Evolutionary conservation across 306 rosid genomes (phyloP).

Genomic region (Trifolium repens): DNA sequence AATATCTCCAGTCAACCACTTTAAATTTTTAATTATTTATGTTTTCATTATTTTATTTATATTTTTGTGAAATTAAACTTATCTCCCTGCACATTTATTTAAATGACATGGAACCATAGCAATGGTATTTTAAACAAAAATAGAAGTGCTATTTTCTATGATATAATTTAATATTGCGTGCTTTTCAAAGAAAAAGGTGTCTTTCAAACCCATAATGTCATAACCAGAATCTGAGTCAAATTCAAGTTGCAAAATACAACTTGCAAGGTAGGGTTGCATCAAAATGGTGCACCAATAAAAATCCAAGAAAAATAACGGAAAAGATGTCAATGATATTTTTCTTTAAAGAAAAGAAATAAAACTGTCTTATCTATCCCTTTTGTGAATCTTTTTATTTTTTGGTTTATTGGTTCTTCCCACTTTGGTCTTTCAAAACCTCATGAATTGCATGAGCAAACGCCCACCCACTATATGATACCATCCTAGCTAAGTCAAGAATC

Average conservation of each 20-base stretch:
- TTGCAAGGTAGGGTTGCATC: slow-evolving; percentile 49
- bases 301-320: slow-evolving; percentile 35
- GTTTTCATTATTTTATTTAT: neutral
- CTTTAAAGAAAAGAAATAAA: neutral
- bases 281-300: slow-evolving; percentile 44
- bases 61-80: neutral
- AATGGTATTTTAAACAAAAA: neutral
- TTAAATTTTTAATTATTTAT: neutral
- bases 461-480: slow-evolving; percentile 36
- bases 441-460: slow-evolving; percentile 49
- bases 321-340: slow-evolving; percentile 34
- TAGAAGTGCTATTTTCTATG: neutral
- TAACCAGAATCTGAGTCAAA: slow-evolving; percentile 42
- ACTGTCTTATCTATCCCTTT: slow-evolving; percentile 33
- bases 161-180: slow-evolving; percentile 28
- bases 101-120: neutral
- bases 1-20: too few relatives aligned
- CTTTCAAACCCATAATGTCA: slow-evolving; percentile 46
- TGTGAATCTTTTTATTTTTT: slow-evolving; percentile 42
- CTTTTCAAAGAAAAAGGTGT: slow-evolving; percentile 43
- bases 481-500: slow-evolving; percentile 45
- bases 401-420: slow-evolving; percentile 45
- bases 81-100: neutral
- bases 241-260: slow-evolving; percentile 43
- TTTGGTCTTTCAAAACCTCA: slow-evolving; percentile 44